A percentile compares a stretch with the other conserved stretches of the same genome.
Conservation (phyloP, 352 stramenopile genomes). For the Globisporangium spinosum region DNA sequence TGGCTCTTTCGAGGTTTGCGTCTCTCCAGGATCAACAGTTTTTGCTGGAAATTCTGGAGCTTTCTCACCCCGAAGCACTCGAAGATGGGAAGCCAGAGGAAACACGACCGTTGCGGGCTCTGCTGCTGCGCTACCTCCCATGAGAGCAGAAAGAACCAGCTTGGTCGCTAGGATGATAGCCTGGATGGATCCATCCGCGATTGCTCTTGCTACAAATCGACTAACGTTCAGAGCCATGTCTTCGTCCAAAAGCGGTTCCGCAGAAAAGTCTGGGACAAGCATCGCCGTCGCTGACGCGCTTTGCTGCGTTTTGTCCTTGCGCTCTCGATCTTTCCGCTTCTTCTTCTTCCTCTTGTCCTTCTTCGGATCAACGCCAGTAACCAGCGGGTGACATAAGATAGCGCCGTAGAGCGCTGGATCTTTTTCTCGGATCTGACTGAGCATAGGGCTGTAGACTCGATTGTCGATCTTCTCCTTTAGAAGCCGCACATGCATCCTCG, state of each 20-base stretch:
- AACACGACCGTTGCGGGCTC: slow-evolving; percentile 29
- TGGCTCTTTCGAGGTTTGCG: slow-evolving; percentile 27
- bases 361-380: slow-evolving; percentile 73
- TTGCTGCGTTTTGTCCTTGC: slow-evolving; percentile 58
- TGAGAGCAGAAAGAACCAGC: slow-evolving; percentile 50
- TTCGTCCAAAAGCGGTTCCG: slow-evolving; percentile 43
- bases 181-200: slow-evolving; percentile 75
- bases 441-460: slow-evolving; percentile 75
- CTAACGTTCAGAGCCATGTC: slow-evolving; percentile 66
- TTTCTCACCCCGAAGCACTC: slow-evolving; percentile 67
- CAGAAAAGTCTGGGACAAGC: slow-evolving; percentile 66
- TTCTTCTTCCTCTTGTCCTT: slow-evolving; percentile 86
- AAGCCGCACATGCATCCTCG: slow-evolving; percentile 47
- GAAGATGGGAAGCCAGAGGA: slow-evolving; percentile 62
- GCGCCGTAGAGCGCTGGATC: slow-evolving; percentile 81
- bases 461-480: slow-evolving; percentile 69
- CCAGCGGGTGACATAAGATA: slow-evolving; percentile 78
- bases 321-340: slow-evolving; percentile 78
- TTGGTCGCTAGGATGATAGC: slow-evolving; percentile 71
- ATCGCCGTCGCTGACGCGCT: slow-evolving; percentile 38
- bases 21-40: not conserved
- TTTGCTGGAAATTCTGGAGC: slow-evolving; percentile 42
- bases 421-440: slow-evolving; percentile 70
- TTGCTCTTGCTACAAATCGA: slow-evolving; percentile 70
- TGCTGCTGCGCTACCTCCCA: slow-evolving; percentile 16